phyloP scores from a whole-genome alignment of 768 basidiomycete species.

The Rhodotorula toruloides region DNA sequence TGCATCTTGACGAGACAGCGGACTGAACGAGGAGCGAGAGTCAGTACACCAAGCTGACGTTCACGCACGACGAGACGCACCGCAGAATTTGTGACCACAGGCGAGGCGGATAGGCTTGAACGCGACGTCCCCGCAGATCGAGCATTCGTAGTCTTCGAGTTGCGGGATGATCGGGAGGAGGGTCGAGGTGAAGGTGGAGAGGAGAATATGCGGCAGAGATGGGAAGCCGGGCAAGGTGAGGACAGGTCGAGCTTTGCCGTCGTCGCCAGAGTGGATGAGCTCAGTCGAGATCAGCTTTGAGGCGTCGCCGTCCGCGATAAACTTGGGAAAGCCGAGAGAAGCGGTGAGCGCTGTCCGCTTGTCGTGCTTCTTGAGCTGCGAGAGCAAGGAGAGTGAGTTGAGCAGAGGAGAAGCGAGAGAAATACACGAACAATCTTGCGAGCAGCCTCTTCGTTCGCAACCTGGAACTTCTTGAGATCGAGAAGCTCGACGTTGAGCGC shows the following conservation, averaged over 20 bases:
- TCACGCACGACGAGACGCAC: neutral
- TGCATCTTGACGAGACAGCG: conserved; percentile 81
- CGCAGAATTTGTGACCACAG: conserved; percentile 62
- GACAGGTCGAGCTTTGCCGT: conserved; percentile 37
- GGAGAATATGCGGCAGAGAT: conserved; percentile 60
- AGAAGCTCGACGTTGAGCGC: conserved; percentile 71
- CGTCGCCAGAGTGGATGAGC: neutral
- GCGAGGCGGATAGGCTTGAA: conserved; percentile 82
- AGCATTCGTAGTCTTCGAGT: conserved; percentile 76
- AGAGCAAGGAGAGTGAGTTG: neutral
- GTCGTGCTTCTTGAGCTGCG: conserved; percentile 75
- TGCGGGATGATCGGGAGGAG: conserved; percentile 74
- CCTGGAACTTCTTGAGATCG: conserved; percentile 78
- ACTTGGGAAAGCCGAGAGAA: conserved; percentile 51
- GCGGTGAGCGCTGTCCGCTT: conserved; percentile 77
- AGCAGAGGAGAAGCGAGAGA: neutral
- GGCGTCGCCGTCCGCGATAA: conserved; percentile 40
- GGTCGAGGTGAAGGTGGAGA: conserved; percentile 75
- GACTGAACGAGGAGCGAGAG: conserved; percentile 2
- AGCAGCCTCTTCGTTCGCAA: conserved; percentile 79
- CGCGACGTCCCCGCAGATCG: conserved; percentile 82
- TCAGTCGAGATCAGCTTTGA: conserved; percentile 13
- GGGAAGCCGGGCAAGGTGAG: conserved; percentile 42
- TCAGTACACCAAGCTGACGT: neutral
- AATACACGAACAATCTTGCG: conserved; percentile 63